Evolutionary conservation across 768 basidiomycete genomes (phyloP).

Genomic region (Russula emetica): DNA sequence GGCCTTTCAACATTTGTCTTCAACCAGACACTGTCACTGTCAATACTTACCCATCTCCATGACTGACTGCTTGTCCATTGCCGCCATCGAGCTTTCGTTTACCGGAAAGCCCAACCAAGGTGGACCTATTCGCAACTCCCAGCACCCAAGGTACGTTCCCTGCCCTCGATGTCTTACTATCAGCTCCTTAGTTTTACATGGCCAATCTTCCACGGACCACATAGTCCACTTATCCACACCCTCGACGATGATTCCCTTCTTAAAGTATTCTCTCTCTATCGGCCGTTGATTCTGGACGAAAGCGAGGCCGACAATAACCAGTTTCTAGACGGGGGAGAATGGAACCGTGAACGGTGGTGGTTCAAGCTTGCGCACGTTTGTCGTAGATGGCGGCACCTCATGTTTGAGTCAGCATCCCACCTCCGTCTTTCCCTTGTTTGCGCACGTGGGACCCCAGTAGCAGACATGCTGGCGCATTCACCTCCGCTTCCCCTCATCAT

Average conservation of each 20-base stretch:
- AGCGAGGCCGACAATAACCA: neutral
- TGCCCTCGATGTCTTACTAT: neutral
- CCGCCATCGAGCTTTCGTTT: neutral
- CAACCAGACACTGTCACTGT: too few species aligned
- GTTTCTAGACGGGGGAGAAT: neutral
- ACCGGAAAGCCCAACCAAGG: neutral
- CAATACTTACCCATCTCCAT: neutral
- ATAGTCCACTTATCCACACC: neutral
- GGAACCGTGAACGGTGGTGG: neutral
- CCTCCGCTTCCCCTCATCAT: constrained; percentile 1
- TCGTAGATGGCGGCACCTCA: neutral
- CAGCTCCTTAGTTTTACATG: neutral
- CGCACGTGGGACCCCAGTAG: neutral
- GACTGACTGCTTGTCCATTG: neutral
- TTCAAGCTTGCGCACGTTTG: neutral
- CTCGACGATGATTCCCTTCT: neutral
- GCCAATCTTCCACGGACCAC: neutral
- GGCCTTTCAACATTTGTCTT: too few species aligned
- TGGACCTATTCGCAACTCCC: neutral
- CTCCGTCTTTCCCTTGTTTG: neutral
- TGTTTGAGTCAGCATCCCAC: neutral
- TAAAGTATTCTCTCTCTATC: neutral
- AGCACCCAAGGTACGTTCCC: neutral
- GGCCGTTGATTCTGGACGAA: neutral
- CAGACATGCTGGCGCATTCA: neutral